Percentiles rank a stretch among this genome's conserved stretches.
These are phyloP conservation scores for Herpetospermum pedunculosum DNA, from an alignment of 306 rosid genomes.

Conservation along the genomic window DNA sequence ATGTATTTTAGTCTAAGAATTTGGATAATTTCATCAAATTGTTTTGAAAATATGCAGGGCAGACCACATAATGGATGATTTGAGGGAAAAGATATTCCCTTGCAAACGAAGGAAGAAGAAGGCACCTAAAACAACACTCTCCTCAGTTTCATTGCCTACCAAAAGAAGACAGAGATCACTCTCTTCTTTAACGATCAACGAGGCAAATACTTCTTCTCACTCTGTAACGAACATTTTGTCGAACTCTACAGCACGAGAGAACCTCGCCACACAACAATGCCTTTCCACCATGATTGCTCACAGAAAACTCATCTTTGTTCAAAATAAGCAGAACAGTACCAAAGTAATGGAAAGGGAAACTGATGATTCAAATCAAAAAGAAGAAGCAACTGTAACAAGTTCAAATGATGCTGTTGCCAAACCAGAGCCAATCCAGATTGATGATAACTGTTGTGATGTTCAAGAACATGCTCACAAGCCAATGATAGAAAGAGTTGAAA, in stretches of 20 bases:
- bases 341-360: background rate
- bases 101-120: constrained; percentile 34
- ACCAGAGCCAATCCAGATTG: background rate
- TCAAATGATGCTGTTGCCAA: background rate
- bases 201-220: background rate
- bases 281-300: background rate
- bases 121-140: constrained; percentile 37
- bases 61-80: constrained; percentile 91
- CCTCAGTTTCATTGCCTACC: constrained; percentile 44
- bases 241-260: constrained; percentile 21
- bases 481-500: background rate
- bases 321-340: background rate
- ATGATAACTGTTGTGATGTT: background rate
- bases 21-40: background rate
- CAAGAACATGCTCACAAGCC: background rate
- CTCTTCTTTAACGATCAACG: constrained; percentile 51
- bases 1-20: background rate
- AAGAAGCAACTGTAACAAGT: background rate
- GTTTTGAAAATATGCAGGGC: constrained; percentile 46
- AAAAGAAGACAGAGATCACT: constrained; percentile 89
- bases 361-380: background rate
- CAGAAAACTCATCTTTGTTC: background rate
- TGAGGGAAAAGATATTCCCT: constrained; percentile 81
- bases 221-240: constrained; percentile 25
- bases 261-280: background rate